Evolutionary conservation across 2,329 filamentous ascomycete genomes (phyloP).

Genomic region (Talaromyces marneffei): DNA sequence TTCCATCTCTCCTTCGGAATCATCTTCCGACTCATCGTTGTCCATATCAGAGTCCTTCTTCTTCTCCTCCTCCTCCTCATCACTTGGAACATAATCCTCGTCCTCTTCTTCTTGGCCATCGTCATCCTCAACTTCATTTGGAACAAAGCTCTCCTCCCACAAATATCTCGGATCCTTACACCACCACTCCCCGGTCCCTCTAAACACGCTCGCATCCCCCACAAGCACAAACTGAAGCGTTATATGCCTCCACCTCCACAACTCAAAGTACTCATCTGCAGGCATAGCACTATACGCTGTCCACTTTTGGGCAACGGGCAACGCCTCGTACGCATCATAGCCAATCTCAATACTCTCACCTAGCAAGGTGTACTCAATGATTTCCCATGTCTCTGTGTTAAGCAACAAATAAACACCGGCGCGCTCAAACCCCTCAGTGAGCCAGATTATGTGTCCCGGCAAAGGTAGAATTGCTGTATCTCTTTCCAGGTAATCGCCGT

Average conservation of each 20-base stretch:
- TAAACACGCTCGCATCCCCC: background rate
- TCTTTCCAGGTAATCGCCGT: background rate
- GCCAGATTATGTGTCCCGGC: conserved; percentile 12
- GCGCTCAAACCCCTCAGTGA: conserved; percentile 8
- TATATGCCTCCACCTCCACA: conserved; percentile 10
- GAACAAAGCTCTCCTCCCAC: conserved; percentile 10
- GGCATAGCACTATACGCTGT: conserved; percentile 8
- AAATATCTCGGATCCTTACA: conserved; percentile 6
- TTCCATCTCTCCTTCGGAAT: background rate
- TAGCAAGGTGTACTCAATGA: conserved; percentile 10
- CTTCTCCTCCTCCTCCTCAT: background rate
- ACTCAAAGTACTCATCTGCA: conserved; percentile 7
- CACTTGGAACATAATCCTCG: conserved; percentile 5
- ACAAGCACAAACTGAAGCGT: conserved; percentile 6
- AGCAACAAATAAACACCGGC: conserved; percentile 8
- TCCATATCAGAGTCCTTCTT: background rate
- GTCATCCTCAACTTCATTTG: background rate
- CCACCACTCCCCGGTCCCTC: background rate
- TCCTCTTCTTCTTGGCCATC: conserved; percentile 1
- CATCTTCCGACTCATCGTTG: background rate
- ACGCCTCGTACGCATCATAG: background rate
- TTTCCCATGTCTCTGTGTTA: conserved; percentile 11
- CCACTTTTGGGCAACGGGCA: background rate
- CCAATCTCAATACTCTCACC: conserved; percentile 5
- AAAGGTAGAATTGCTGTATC: conserved; percentile 1